Conservation (phyloP, 2,329 filamentous ascomycete species). For the Trichoderma koningii region DNA sequence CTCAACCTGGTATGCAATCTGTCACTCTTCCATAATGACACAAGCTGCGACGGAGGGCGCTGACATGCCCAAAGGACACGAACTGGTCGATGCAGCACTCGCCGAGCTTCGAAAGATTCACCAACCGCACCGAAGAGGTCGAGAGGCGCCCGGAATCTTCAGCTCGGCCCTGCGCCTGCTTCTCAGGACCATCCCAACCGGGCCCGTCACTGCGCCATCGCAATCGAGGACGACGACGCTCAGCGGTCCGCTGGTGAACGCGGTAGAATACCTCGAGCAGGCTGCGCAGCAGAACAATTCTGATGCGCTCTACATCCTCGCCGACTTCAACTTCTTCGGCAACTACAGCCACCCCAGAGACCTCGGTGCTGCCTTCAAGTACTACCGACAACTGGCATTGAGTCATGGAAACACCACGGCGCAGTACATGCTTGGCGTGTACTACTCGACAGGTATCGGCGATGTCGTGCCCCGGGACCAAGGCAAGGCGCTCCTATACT, state of each 20-base stretch:
- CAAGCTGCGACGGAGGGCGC: slow-evolving; percentile 25
- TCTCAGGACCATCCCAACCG: slow-evolving; percentile 52
- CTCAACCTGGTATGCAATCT: slow-evolving; percentile 44
- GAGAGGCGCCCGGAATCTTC: slow-evolving; percentile 49
- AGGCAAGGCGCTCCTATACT: slow-evolving; percentile 88
- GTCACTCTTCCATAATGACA: not conserved
- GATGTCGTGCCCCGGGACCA: slow-evolving; percentile 80
- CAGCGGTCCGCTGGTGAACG: slow-evolving; percentile 51
- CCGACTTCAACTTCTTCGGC: slow-evolving; percentile 95
- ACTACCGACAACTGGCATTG: slow-evolving; percentile 77
- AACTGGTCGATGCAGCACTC: slow-evolving; percentile 56
- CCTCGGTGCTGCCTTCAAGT: slow-evolving; percentile 74
- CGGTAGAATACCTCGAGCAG: slow-evolving; percentile 55
- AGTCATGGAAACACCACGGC: slow-evolving; percentile 85
- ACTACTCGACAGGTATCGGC: slow-evolving; percentile 92
- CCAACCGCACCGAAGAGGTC: slow-evolving; percentile 47
- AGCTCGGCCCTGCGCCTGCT: slow-evolving; percentile 48
- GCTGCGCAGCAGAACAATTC: slow-evolving; percentile 62
- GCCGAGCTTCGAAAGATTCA: slow-evolving; percentile 54
- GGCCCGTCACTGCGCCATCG: slow-evolving; percentile 51
- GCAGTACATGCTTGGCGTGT: slow-evolving; percentile 92
- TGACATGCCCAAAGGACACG: slow-evolving; percentile 46
- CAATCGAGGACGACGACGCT: slow-evolving; percentile 41
- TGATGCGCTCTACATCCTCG: slow-evolving; percentile 86
- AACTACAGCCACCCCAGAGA: slow-evolving; percentile 87